Conservation (phyloP, 2,329 filamentous ascomycete genomes). For the Tothia fuscella region DNA sequence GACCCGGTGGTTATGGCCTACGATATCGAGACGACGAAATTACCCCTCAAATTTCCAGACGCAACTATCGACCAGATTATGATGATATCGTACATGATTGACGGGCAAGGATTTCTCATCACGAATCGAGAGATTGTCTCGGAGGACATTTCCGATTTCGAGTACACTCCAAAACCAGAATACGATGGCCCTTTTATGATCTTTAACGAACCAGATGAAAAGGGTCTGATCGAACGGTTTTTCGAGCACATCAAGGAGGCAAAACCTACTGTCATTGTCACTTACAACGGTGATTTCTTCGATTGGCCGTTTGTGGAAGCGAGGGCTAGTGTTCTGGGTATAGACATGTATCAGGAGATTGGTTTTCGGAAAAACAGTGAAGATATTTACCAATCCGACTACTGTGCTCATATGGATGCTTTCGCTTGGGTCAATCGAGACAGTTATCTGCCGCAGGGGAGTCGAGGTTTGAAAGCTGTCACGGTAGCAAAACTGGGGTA, state of each 20-base stretch:
- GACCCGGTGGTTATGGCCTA: constrained; percentile 98
- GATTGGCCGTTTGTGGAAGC: constrained; percentile 99
- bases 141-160: constrained; percentile 93
- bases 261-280: constrained; percentile 89
- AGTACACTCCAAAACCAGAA: constrained; percentile 95
- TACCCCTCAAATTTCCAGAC: constrained; percentile 93
- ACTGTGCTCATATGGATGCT: constrained; percentile 97
- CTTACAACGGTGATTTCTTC: constrained; percentile 99
- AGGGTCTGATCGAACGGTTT: constrained; percentile 76
- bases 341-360: constrained; percentile 99
- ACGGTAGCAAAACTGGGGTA: constrained; percentile 97
- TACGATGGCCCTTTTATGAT: constrained; percentile 94
- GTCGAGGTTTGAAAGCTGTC: constrained; percentile 91
- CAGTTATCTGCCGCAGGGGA: constrained; percentile 93
- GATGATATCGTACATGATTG: constrained; percentile 99
- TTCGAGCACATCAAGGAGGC: constrained; percentile 94
- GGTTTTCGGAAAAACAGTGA: constrained; percentile 92
- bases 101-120: constrained; percentile 93
- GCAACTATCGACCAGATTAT: constrained; percentile 91
- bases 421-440: constrained; percentile 99
- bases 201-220: constrained; percentile 95
- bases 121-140: constrained; percentile 97
- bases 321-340: constrained; percentile 81
- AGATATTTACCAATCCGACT: constrained; percentile 90
- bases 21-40: constrained; percentile 96